Conservation (phyloP, 2,329 filamentous ascomycete genomes). For the Cordyceps cicadae region DNA sequence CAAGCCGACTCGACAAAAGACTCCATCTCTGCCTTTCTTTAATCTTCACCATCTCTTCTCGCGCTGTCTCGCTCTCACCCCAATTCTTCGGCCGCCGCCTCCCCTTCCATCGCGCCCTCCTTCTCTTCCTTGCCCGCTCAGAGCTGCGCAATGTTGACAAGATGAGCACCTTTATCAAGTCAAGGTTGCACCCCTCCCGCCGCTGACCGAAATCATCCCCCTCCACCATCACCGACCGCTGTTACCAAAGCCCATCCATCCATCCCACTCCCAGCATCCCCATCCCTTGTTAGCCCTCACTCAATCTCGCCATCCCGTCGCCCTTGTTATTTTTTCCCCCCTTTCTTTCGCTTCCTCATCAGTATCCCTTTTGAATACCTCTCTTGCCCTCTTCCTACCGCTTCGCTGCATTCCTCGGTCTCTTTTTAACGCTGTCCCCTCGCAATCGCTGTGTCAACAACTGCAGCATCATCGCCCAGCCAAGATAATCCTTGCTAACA, state of each 20-base stretch:
- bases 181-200: conserved; percentile 9
- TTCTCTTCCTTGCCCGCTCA: conserved; percentile 8
- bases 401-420: not conserved
- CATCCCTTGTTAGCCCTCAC: not conserved
- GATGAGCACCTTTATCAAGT: conserved; percentile 13
- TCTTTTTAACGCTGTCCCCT: too few relatives aligned
- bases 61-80: not conserved
- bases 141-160: conserved; percentile 13
- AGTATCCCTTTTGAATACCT: not conserved
- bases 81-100: not conserved
- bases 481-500: conserved; percentile 15
- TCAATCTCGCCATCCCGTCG: not conserved
- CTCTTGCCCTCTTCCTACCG: not conserved
- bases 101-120: not conserved
- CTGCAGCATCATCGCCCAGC: not conserved
- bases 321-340: not conserved
- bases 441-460: not conserved
- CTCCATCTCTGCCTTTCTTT: not conserved
- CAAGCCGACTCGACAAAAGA: not conserved
- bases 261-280: too few relatives aligned
- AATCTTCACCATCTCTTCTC: not conserved
- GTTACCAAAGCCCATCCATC: not conserved
- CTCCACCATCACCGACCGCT: conserved; percentile 7
- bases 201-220: not conserved
- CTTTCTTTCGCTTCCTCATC: not conserved